Evolutionary conservation across 108 stramenopile species (phyloP).

Genomic region (Skeletonema marinoi): DNA sequence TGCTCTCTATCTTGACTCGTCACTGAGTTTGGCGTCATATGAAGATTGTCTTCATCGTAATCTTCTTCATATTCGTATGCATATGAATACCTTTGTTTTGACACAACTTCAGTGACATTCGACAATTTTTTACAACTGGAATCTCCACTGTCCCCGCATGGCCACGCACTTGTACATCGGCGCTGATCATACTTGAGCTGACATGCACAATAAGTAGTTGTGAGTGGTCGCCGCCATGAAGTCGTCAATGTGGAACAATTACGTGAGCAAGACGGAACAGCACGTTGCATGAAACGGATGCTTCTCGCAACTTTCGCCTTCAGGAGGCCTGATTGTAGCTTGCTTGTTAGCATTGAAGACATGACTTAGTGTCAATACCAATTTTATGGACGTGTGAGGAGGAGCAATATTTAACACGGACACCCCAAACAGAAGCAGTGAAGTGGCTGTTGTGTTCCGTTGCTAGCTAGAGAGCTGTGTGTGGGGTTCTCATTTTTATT

Average conservation of each 20-base stretch:
- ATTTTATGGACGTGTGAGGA: too few relatives aligned
- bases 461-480: too few relatives aligned
- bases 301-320: not conserved
- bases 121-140: not conserved
- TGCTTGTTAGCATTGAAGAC: not conserved
- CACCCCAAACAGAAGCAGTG: too few relatives aligned
- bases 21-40: conserved; percentile 40
- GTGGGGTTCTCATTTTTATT: too few relatives aligned
- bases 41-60: conserved; percentile 19
- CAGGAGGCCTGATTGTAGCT: not conserved
- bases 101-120: conserved; percentile 5
- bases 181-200: not conserved
- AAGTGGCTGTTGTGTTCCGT: too few relatives aligned
- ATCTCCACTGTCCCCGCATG: not conserved
- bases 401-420: too few relatives aligned
- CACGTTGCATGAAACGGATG: not conserved
- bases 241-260: not conserved
- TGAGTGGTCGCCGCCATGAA: not conserved
- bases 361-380: too few relatives aligned
- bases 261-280: not conserved
- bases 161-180: not conserved
- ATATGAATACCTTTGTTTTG: not conserved
- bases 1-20: conserved; percentile 28
- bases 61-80: conserved; percentile 29
- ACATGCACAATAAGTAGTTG: too few relatives aligned